Base-by-base conservation (phyloP, 768 basidiomycete species). In the Boletus rubescentipes region DNA sequence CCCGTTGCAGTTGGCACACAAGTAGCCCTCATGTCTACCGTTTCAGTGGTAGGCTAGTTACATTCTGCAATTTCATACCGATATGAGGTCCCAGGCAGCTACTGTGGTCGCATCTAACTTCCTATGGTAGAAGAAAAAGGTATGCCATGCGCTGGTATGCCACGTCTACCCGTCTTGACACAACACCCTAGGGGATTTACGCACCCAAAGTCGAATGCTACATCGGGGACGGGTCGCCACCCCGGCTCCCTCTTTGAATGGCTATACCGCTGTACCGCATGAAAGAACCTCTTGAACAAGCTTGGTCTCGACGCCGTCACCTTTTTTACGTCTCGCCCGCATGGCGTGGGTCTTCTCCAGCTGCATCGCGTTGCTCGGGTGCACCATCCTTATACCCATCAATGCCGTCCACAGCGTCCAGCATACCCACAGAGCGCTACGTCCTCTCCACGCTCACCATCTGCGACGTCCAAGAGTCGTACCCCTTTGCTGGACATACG, bases 141-240 rank as follows among this genome's bases (percentile, higher is more conserved):
- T 86, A 64, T 36, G 69, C 62, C 12, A 10, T 38, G 40, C 34
- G 6, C 42, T n/a, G 15, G 3, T 26, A 38, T 15, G 4, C 41
- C 30, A 31, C 29, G 5, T 6, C 11, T 18, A 8, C 36, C 20
- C 29, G 1, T 46, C n/a, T 18, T 34, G 31, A 58, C 36, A 43
- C 23, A 14, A 30, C 37, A 3, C 16, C 5, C 41, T 54, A 92
- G 92, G 82, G 91, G 57, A 83, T 94, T 54, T 96, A 96, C 66
- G 91, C 93, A 67, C 94, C 93, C 57, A 97, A 95, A 73, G 84
- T 91, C 72, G 94, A 95, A 71, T 95, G 93, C 67, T 89, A 91
- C 64, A 77, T 82, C 55, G 88, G 86, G 39, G 71, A 83, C 70
- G 91, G 91, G 68, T 75, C 79, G 26, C 91, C 90, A 30, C 91